Percentiles rank a stretch among this genome's conserved stretches.
These are phyloP conservation scores for Clarireedia sp. DNA, from an alignment of 2,329 filamentous ascomycete species.

Conservation along the genomic window DNA sequence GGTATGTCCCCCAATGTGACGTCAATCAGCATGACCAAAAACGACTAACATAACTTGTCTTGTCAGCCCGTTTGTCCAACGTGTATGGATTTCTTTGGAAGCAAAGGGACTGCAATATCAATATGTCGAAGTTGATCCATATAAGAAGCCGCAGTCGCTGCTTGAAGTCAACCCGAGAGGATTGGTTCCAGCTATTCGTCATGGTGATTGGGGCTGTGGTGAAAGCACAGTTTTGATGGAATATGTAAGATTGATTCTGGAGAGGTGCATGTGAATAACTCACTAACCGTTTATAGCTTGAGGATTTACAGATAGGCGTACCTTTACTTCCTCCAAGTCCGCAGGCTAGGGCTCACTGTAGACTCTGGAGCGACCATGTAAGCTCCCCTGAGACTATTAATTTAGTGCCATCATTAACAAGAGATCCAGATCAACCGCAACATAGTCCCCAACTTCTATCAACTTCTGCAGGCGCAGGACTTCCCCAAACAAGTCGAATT, in stretches of 20 bases:
- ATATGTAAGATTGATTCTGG: conserved; percentile 50
- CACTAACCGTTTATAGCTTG: conserved; percentile 43
- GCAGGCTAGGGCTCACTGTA: conserved; percentile 62
- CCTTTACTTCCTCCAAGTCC: conserved; percentile 57
- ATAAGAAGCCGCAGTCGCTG: conserved; percentile 61
- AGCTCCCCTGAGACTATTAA: conserved; percentile 22
- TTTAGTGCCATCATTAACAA: not conserved
- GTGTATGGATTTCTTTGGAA: conserved; percentile 84
- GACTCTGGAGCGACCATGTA: conserved; percentile 76
- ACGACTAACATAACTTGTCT: conserved; percentile 8
- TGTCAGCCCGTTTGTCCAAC: conserved; percentile 67
- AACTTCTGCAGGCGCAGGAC: conserved; percentile 59
- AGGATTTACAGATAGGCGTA: conserved; percentile 57
- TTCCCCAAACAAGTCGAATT: conserved; percentile 47
- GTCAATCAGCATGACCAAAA: conserved; percentile 11
- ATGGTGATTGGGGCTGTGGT: conserved; percentile 75
- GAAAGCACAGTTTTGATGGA: conserved; percentile 78
- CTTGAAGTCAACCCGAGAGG: conserved; percentile 70
- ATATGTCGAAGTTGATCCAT: conserved; percentile 79
- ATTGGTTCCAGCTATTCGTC: conserved; percentile 66
- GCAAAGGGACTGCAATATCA: conserved; percentile 72
- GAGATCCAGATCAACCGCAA: conserved; percentile 58
- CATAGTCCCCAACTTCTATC: conserved; percentile 71
- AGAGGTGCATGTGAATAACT: not conserved
- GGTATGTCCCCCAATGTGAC: conserved; percentile 42